Percentiles rank a stretch among this genome's conserved stretches.
phyloP scores from a whole-genome alignment of 2,329 filamentous ascomycete species.

The Biscogniauxia sp. region DNA sequence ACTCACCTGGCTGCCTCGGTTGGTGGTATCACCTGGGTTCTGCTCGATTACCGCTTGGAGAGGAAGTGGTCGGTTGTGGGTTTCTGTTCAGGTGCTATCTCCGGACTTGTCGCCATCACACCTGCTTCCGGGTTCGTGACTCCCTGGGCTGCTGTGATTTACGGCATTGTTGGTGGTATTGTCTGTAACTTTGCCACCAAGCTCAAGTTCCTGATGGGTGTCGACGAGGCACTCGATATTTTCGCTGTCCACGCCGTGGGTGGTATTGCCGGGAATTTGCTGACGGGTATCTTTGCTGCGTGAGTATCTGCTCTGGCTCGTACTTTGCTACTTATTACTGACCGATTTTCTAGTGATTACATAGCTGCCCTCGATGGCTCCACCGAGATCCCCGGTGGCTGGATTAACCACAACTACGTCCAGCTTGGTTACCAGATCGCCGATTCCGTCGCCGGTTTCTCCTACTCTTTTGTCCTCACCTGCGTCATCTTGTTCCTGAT shows the following conservation, averaged over 20 bases:
- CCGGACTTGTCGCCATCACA: conserved; percentile 83
- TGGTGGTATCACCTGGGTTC: conserved; percentile 78
- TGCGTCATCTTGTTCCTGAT: conserved; percentile 68
- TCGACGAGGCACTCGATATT: conserved; percentile 87
- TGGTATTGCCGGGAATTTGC: conserved; percentile 75
- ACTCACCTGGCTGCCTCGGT: conserved; percentile 84
- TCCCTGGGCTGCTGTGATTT: conserved; percentile 57
- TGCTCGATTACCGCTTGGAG: conserved; percentile 88
- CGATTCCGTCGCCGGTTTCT: conserved; percentile 62
- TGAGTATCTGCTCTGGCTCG: conserved; percentile 35
- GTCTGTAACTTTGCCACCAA: conserved; percentile 86
- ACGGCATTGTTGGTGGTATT: conserved; percentile 59
- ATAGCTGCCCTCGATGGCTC: conserved; percentile 72
- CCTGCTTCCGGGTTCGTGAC: conserved; percentile 81
- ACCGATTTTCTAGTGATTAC: conserved; percentile 50
- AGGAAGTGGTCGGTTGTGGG: conserved; percentile 91
- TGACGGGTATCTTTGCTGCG: conserved; percentile 76
- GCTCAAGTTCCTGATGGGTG: conserved; percentile 69
- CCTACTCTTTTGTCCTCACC: conserved; percentile 65
- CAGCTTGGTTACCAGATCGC: conserved; percentile 71
- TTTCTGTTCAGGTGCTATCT: conserved; percentile 87
- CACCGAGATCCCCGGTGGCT: conserved; percentile 58
- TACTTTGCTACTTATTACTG: conserved; percentile 1
- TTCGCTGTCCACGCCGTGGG: conserved; percentile 88
- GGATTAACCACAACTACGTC: conserved; percentile 68